phyloP scores from a whole-genome alignment of 495 filamentous ascomycete genomes.

The Hyaloscypha finlandica region DNA sequence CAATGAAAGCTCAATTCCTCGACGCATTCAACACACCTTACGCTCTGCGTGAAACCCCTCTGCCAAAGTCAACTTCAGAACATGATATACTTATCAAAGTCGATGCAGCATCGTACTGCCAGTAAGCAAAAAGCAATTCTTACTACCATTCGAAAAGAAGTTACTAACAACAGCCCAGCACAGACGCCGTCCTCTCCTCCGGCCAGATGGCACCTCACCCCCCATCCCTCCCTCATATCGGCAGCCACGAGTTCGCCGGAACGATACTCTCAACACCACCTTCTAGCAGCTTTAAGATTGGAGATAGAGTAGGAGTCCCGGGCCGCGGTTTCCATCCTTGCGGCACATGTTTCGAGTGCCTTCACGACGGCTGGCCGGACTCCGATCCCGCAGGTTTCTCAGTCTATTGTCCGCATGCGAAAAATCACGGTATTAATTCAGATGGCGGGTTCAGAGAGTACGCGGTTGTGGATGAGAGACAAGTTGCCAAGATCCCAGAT shows the following conservation, averaged over 20 bases:
- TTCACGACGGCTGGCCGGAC: slow-evolving; percentile 36
- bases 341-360: slow-evolving; percentile 49
- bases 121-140: slow-evolving; percentile 25
- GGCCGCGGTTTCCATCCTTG: slow-evolving; percentile 49
- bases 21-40: slow-evolving; percentile 52
- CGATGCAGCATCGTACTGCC: slow-evolving; percentile 59
- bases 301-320: slow-evolving; percentile 50
- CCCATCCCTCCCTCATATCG: slow-evolving; percentile 52
- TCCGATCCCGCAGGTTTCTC: slow-evolving; percentile 40
- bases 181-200: slow-evolving; percentile 52
- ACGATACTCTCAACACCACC: background rate
- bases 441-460: slow-evolving; percentile 58
- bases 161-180: slow-evolving; percentile 26
- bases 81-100: slow-evolving; percentile 58
- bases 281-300: slow-evolving; percentile 15
- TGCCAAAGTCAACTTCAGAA: slow-evolving; percentile 42
- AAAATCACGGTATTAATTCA: slow-evolving; percentile 37
- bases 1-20: slow-evolving; percentile 42
- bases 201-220: slow-evolving; percentile 42
- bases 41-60: slow-evolving; percentile 43
- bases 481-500: slow-evolving; percentile 46
- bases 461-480: slow-evolving; percentile 45
- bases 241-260: slow-evolving; percentile 59
- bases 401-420: slow-evolving; percentile 49
- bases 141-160: background rate